Conservation (phyloP, 73 alveolate species). For the Paramecium sonneborni region DNA sequence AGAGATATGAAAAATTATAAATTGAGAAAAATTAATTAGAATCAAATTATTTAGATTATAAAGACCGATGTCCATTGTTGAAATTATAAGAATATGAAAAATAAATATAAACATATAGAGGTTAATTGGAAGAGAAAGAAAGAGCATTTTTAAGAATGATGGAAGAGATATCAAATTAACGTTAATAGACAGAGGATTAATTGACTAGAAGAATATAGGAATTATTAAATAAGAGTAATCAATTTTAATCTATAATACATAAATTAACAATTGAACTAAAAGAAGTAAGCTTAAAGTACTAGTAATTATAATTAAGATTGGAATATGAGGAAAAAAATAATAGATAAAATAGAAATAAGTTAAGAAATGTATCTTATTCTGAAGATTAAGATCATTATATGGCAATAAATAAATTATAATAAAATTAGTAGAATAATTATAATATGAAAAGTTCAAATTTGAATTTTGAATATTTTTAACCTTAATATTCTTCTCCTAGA, state of each 20-base stretch:
- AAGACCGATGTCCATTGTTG: not conserved
- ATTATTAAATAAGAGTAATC: not conserved
- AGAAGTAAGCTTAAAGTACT: not conserved
- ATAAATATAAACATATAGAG: constrained; percentile 1
- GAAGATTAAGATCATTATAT: not conserved
- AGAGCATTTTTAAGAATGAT: not conserved
- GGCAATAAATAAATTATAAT: not conserved
- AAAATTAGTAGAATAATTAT: not conserved
- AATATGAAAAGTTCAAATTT: not conserved
- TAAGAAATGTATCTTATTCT: not conserved
- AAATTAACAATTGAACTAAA: not conserved
- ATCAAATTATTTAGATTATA: not conserved
- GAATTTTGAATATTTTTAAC: not conserved
- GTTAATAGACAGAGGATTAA: not conserved
- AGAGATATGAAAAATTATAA: not conserved
- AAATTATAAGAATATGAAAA: constrained; percentile 13
- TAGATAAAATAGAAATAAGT: not conserved
- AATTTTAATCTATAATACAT: not conserved
- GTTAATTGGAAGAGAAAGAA: constrained; percentile 19
- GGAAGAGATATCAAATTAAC: not conserved
- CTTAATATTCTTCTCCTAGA: not conserved
- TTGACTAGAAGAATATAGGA: constrained; percentile 11
- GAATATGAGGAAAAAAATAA: constrained; percentile 2
- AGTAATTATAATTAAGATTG: not conserved
- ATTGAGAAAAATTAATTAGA: not conserved